Base-by-base conservation (phyloP, 31 red algal species). In the Odonthalia washingtoniensis region DNA sequence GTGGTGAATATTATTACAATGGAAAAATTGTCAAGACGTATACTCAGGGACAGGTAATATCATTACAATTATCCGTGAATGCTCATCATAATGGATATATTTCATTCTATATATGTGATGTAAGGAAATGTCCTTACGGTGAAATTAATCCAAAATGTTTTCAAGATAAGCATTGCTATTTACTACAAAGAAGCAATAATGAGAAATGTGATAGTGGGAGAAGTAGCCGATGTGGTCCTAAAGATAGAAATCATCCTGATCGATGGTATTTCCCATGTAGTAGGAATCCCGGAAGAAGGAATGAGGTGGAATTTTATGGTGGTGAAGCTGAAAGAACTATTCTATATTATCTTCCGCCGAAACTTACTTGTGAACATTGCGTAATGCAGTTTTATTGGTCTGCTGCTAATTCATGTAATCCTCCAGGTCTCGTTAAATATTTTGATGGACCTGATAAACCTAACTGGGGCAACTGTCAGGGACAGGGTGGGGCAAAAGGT, bases 341-440 rank as follows among this genome's bases (percentile, higher is more conserved):
- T n/a, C n/a, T n/a, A n/a, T 70, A 18, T 36, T 26, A 26, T 33
- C 27, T 70, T 9, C 66, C 66, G 9, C 28, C 66, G 27, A 28
- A 70, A 6, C 66, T 70, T 28, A 12, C n/a, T 36, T 74, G 82
- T 65, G 70, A 75, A 12, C 70, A 86, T 26, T 86, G 82, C 30
- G 82, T 75, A 4, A 27, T 93, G 40, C 84, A 88, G 37, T 93
- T 74, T 74, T 93, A 82, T 74, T 93, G 91, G 91, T 60, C 73
- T 12, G 70, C 91, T 40, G 91, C 75, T 3, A 93, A 93, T 73
- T 77, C 82, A 24, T 93, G 91, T 60, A 93, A 93, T 46, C 91
- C 91, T 24, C 65, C 81, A 2, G 91, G 91, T 3, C 67, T 88
- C 6, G 74, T 83, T 36, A 35, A 30, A 0, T 93, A 83, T 69